Conservation (phyloP, 192 early-diverging fungal genomes). For the Jimgerdemannia flammicorona region DNA sequence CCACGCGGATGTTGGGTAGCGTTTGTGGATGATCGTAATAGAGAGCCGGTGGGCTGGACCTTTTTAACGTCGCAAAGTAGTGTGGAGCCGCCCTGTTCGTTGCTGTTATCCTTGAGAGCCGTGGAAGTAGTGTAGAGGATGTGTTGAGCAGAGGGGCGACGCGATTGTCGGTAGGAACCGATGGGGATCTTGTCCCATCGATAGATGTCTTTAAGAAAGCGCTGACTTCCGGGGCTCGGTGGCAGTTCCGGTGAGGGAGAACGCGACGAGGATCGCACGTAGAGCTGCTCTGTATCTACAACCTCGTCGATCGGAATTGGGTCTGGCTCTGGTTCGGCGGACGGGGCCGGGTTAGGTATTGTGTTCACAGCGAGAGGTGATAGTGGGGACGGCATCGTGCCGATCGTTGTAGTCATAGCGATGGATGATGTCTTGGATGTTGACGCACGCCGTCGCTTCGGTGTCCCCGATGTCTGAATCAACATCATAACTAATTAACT, state of each 20-base stretch:
- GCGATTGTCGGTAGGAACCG: slow-evolving; percentile 40
- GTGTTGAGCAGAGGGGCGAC: slow-evolving; percentile 28
- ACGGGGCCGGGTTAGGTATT: background rate
- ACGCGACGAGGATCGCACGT: slow-evolving; percentile 33
- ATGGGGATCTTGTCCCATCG: slow-evolving; percentile 53
- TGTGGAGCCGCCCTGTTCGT: slow-evolving; percentile 30
- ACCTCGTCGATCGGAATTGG: slow-evolving; percentile 45
- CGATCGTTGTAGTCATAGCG: background rate
- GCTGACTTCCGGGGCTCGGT: slow-evolving; percentile 10
- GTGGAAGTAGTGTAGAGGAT: slow-evolving; percentile 19
- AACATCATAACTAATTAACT: background rate
- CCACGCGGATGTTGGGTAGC: slow-evolving; percentile 8
- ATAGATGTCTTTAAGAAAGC: slow-evolving; percentile 35
- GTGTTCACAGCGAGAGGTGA: background rate
- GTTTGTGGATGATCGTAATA: slow-evolving; percentile 8
- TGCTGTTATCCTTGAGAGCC: slow-evolving; percentile 27
- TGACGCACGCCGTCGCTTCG: background rate
- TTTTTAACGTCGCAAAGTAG: slow-evolving; percentile 14
- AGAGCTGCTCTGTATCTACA: slow-evolving; percentile 44
- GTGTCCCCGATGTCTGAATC: background rate
- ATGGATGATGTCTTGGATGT: slow-evolving; percentile 11
- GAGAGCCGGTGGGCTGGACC: slow-evolving; percentile 12
- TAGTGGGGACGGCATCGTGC: background rate
- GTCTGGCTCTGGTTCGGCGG: background rate
- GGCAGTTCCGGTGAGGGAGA: slow-evolving; percentile 36